Evolutionary conservation across 2,329 filamentous ascomycete genomes (phyloP), one percentile per base, ranked within the genome.

Genomic region (Coccinonectria pachysandricola): DNA sequence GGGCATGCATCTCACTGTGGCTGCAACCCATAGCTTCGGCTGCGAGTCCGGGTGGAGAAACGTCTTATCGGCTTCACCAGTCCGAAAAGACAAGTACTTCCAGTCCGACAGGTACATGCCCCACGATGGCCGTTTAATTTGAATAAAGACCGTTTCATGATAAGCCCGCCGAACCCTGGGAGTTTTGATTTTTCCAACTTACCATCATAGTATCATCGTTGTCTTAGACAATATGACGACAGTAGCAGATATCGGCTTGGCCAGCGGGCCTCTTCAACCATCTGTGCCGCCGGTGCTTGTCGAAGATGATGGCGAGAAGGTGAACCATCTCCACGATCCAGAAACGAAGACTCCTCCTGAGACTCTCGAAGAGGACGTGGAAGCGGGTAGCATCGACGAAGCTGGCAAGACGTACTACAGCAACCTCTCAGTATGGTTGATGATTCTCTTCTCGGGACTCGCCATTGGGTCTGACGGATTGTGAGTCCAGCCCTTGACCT

Each of bases 401-500:
- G 24, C 26, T 10, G 23, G 9, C 8, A 52, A 52, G 31, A 36
- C 23, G 4, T 50, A 50, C 26, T 61, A 56, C 42, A 59, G 51
- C 41, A 59, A 52, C 23, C 31, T 51, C 11, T 61, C 58, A 2
- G 54, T 57, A 2, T 62, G 56, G 43, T 35, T 60, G 17, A 59
- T 62, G 52, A 51, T 63, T 8, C 36, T 63, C 2, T 62, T 64
- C 32, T 59, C 59, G 1, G 60, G 59, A 5, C 49, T 64, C 4
- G 60, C 60, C 3, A 57, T 64, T 12, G 58, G 57, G 2, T 61
- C 56, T n/a, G 59, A 62, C 36, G 59, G 58, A 36, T 61, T 54
- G 50, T 55, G 46, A 40, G 49, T 23, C 8, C 9, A 9, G 8
- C 10, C n/a, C n/a, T n/a, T n/a, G n/a, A n/a, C n/a, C n/a, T n/a